Percentiles rank a stretch among this genome's conserved stretches.
These are phyloP conservation scores for Sarocladium kiliense DNA, from an alignment of 2,329 filamentous ascomycete species.

Conservation along the genomic window DNA sequence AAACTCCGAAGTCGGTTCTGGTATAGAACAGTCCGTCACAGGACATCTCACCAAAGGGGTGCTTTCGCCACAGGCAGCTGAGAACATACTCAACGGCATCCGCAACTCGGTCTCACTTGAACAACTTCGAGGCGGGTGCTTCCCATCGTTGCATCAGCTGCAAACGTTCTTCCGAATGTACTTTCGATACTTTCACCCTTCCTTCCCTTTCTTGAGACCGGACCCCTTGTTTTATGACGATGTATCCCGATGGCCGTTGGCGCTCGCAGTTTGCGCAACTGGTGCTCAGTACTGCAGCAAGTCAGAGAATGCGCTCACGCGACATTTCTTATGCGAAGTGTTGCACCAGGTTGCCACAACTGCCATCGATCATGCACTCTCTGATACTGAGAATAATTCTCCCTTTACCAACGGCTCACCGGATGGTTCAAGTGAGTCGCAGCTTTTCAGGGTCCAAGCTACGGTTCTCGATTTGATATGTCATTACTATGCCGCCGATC, in stretches of 20 bases:
- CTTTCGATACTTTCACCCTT: constrained; percentile 11
- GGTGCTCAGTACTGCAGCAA: constrained; percentile 2
- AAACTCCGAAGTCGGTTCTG: background rate
- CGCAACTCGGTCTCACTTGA: background rate
- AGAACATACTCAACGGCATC: background rate
- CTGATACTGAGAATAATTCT: no score
- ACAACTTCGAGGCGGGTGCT: background rate
- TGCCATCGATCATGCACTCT: background rate
- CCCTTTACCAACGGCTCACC: background rate
- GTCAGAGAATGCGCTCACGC: background rate
- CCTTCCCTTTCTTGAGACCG: constrained; percentile 8
- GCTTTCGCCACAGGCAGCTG: background rate
- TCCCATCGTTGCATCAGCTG: background rate
- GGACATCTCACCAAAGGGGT: background rate
- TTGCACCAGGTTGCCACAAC: background rate
- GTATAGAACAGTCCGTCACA: background rate
- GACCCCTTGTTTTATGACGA: background rate
- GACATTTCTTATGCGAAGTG: background rate
- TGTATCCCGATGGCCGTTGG: background rate
- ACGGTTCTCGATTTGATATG: background rate
- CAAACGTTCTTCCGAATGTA: constrained; percentile 9
- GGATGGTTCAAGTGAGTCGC: background rate
- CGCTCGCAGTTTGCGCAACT: background rate
- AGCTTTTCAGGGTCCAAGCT: background rate
- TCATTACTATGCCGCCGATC: background rate